These are phyloP conservation scores for Suillus occidentalis DNA, from an alignment of 768 basidiomycete genomes.

Conservation along the genomic window DNA sequence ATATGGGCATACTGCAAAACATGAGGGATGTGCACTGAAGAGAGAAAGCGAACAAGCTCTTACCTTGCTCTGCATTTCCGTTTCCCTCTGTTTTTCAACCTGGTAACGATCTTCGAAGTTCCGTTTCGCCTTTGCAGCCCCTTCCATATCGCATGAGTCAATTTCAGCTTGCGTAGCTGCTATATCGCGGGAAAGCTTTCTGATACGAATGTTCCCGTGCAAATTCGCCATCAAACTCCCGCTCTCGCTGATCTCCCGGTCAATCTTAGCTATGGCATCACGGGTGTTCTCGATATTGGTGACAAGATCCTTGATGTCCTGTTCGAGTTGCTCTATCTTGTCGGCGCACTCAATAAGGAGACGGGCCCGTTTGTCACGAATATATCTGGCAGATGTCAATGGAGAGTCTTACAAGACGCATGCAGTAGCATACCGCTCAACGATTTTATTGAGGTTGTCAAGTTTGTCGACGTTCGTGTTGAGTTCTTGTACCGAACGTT, in stretches of 20 bases:
- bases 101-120: constrained; percentile 84
- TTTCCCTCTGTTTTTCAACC: constrained; percentile 70
- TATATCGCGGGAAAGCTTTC: constrained; percentile 68
- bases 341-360: constrained; percentile 58
- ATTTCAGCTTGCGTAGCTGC: constrained; percentile 68
- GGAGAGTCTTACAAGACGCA: neutral
- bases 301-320: constrained; percentile 42
- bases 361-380: constrained; percentile 63
- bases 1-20: constrained; percentile 67
- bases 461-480: constrained; percentile 65
- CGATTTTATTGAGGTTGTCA: constrained; percentile 53
- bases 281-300: constrained; percentile 43
- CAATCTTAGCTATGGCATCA: constrained; percentile 53
- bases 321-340: constrained; percentile 49
- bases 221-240: constrained; percentile 68
- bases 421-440: constrained; percentile 55
- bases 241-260: constrained; percentile 78
- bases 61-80: constrained; percentile 68
- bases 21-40: neutral
- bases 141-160: constrained; percentile 77
- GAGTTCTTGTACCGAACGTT: constrained; percentile 59
- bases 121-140: constrained; percentile 77
- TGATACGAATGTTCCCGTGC: constrained; percentile 80
- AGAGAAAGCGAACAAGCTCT: constrained; percentile 17
- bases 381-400: constrained; percentile 52